phyloP scores from a whole-genome alignment of 2,329 filamentous ascomycete species.

The Arthroderma uncinatum region DNA sequence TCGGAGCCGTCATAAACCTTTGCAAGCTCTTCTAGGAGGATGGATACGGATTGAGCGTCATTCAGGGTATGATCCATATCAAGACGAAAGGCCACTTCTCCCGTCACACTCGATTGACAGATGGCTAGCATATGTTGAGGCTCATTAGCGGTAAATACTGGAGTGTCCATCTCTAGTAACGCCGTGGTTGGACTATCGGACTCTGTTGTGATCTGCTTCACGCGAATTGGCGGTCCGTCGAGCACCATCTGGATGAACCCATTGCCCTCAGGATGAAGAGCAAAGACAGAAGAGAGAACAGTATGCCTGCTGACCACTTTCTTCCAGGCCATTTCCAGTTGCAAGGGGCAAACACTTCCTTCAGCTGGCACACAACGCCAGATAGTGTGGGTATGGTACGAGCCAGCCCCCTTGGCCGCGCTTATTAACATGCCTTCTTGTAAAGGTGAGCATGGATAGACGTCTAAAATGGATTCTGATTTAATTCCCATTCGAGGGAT shows the following conservation, averaged over 20 bases:
- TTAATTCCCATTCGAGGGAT: conserved; percentile 25
- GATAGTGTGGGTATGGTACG: neutral
- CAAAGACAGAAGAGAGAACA: conserved; percentile 24
- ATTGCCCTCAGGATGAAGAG: neutral
- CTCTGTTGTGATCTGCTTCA: neutral
- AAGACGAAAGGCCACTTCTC: conserved; percentile 12
- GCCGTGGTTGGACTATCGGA: too few species aligned
- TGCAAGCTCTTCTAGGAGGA: conserved; percentile 28
- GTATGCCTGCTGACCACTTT: conserved; percentile 19
- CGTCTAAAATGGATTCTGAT: conserved; percentile 32
- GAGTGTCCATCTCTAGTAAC: neutral
- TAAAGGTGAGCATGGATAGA: conserved; percentile 12
- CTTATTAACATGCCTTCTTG: conserved; percentile 7
- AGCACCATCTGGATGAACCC: neutral
- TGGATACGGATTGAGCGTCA: conserved; percentile 33
- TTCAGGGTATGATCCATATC: conserved; percentile 36
- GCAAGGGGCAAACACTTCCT: neutral
- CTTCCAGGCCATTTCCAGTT: conserved; percentile 6
- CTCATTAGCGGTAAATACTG: neutral
- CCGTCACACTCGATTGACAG: conserved; percentile 17
- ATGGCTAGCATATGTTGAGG: conserved; percentile 24
- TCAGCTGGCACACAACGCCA: neutral
- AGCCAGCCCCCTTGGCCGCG: neutral
- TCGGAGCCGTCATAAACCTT: conserved; percentile 23
- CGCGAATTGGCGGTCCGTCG: neutral